Base-by-base conservation (phyloP, 73 alveolate genomes). In the Tetrahymena malaccensis region DNA sequence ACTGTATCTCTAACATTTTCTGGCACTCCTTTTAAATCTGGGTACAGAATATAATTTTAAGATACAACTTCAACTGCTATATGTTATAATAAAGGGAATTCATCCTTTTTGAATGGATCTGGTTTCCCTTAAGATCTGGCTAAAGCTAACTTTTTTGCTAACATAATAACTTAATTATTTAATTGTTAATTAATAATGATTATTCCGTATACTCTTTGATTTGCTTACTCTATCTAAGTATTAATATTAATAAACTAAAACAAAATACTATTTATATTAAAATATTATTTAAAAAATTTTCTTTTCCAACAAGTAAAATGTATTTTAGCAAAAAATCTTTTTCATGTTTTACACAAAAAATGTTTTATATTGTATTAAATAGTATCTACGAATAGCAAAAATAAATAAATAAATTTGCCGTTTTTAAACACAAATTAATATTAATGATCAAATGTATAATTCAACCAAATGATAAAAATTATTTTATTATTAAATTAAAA, bases 51-150 rank as follows among this genome's bases (percentile, higher is more conserved):
- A 85, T 97, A 97, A 94, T 97, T 98, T 17, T 84, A 94, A 34
- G 99, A 97, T 13, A 98, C 99, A 17, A 96, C 98, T 83, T 98
- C 97, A 44, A 96, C 96, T 19, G 99, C 98, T 94, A 98, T 94
- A 40, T 97, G 94, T 31, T 83, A 43, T 70, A 95, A 94, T 35
- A 94, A 85, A 25, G 97, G 97, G 55, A 95, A 95, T 93, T 95
- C 97, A 34, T 85, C 94, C 21, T 95, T 95, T 17, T 93, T 70
- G 31, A 93, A 85, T 13, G 95, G 95, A 40, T 95, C 89, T 13
- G 95, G 95, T 44, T 95, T 95, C 43, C 94, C 94, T 34, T 95
- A 35, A 27, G 34, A 44, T 57, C 95, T 85, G 19, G 97, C 93
- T 85, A 95, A 89, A 70, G 85, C 57, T 21, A 95, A 34, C 55